Evolutionary conservation across 441 rosid species (phyloP).

Genomic region (Gossypium trilobum): DNA sequence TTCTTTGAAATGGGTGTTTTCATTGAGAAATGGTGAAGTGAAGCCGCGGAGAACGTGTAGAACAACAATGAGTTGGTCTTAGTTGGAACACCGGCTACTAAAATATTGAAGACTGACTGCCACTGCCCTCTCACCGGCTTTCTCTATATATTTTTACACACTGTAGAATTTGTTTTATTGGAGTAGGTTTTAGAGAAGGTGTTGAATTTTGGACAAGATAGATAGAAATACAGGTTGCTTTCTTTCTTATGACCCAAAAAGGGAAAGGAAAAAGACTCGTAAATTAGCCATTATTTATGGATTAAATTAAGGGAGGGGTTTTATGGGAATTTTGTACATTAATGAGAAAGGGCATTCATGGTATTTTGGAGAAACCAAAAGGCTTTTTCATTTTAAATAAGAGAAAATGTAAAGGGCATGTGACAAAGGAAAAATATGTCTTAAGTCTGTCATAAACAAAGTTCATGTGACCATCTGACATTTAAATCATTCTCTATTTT

Average conservation of each 20-base stretch:
- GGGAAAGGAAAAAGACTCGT: not conserved
- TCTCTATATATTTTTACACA: not conserved
- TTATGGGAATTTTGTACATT: not conserved
- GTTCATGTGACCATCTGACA: not conserved
- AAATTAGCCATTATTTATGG: not conserved
- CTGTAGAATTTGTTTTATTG: not conserved
- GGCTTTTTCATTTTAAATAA: not conserved
- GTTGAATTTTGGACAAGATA: conserved; percentile 3
- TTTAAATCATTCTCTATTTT: not conserved
- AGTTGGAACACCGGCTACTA: conserved; percentile 20
- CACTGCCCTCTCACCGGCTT: not conserved
- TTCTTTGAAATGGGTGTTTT: conserved; percentile 6
- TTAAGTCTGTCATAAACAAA: too few species aligned
- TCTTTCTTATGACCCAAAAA: not conserved
- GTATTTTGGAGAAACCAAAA: not conserved
- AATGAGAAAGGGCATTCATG: not conserved
- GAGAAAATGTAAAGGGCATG: not conserved
- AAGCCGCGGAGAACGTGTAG: not conserved
- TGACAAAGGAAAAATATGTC: too few species aligned
- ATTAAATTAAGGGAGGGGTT: not conserved
- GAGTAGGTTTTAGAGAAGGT: not conserved
- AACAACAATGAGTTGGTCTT: not conserved
- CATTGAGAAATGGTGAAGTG: not conserved
- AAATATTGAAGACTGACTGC: not conserved
- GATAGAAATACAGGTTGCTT: not conserved